Conservation (phyloP, 202 grass and related monocot genomes). For the Cymbopogon flexuosus region DNA sequence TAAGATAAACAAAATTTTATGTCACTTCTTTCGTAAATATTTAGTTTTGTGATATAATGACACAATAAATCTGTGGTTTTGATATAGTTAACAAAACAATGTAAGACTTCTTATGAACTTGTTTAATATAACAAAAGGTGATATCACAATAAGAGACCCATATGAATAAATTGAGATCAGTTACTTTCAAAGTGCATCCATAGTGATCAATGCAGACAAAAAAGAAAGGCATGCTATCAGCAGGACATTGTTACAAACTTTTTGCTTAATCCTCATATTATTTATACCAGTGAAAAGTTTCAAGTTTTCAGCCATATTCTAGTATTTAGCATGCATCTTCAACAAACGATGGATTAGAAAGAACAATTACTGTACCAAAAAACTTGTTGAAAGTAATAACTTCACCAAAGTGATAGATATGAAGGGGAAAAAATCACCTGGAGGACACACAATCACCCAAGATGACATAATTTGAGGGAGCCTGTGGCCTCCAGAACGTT, state of each 20-base stretch:
- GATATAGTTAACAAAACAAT: background rate
- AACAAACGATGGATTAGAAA: background rate
- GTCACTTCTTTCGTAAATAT: background rate
- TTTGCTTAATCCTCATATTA: background rate
- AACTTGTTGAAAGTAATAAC: background rate
- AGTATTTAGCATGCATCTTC: background rate
- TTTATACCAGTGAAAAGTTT: background rate
- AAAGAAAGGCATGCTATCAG: background rate
- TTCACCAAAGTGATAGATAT: background rate
- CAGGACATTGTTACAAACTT: background rate
- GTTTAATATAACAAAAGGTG: background rate
- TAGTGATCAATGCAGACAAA: background rate
- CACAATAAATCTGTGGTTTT: background rate
- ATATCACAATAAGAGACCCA: background rate
- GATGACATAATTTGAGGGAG: conserved; percentile 93
- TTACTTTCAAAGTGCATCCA: background rate
- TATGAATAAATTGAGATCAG: background rate
- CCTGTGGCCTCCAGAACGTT: conserved; percentile 94
- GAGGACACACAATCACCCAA: conserved; percentile 97
- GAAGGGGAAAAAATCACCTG: conserved; percentile 43
- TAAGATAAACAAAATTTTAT: background rate
- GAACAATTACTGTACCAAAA: conserved; percentile 5
- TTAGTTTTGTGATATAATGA: background rate
- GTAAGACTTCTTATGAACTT: background rate
- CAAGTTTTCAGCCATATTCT: background rate